Conservation (phyloP, 768 basidiomycete genomes). For the Podaxis pistillaris region DNA sequence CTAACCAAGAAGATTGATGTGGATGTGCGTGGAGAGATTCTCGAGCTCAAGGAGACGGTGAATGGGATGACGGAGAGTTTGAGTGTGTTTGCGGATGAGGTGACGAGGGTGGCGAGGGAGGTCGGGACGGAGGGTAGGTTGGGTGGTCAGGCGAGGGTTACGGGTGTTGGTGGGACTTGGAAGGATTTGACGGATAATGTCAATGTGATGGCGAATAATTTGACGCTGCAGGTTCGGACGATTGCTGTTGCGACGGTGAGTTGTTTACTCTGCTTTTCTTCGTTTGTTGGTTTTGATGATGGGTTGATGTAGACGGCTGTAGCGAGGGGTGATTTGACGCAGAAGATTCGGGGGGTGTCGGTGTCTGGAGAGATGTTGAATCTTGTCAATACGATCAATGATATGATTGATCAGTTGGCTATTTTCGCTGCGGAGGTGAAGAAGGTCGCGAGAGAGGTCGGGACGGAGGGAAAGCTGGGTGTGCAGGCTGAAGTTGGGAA, state of each 20-base stretch:
- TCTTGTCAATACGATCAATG: constrained; percentile 96
- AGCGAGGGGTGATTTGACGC: constrained; percentile 88
- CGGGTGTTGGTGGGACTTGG: constrained; percentile 96
- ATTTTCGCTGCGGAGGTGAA: constrained; percentile 70
- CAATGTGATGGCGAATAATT: constrained; percentile 93
- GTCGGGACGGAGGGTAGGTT: constrained; percentile 96
- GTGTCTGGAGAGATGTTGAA: constrained; percentile 96
- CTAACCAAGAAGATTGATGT: constrained; percentile 92
- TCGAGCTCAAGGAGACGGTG: constrained; percentile 87
- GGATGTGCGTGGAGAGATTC: constrained; percentile 89
- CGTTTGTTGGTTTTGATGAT: neutral
- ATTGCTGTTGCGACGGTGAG: constrained; percentile 90
- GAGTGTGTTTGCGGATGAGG: constrained; percentile 83
- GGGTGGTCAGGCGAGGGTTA: constrained; percentile 92
- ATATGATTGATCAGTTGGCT: constrained; percentile 62
- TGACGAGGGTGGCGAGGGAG: constrained; percentile 84
- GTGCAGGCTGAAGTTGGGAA: constrained; percentile 97
- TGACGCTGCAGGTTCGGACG: constrained; percentile 89
- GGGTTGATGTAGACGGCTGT: constrained; percentile 63
- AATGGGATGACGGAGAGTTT: constrained; percentile 93
- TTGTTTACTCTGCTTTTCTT: constrained; percentile 23
- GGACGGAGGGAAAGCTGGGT: constrained; percentile 97
- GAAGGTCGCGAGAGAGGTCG: constrained; percentile 95
- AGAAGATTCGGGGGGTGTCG: constrained; percentile 89
- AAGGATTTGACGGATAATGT: constrained; percentile 95